A percentile compares a stretch with the other conserved stretches of the same genome.
Evolutionary conservation across 2,329 filamentous ascomycete species (phyloP).

Genomic region (Hypoxylon rubiginosum): DNA sequence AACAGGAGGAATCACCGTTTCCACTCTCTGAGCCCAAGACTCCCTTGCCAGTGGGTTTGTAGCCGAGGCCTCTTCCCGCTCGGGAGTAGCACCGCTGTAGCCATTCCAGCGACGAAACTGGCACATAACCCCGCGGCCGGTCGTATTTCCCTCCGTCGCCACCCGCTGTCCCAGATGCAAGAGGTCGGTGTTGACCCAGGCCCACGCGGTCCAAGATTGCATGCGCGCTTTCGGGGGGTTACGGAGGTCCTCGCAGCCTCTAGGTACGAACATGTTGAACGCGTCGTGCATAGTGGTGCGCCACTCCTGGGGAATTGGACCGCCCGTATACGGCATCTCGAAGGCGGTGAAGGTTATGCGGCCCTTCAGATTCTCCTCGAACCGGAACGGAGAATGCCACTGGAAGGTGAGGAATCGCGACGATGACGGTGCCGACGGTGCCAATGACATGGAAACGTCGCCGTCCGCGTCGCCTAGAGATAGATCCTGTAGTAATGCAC

Average conservation of each 20-base stretch:
- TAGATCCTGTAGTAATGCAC: slow-evolving; percentile 1
- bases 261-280: slow-evolving; percentile 3
- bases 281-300: not conserved
- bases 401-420: slow-evolving; percentile 13
- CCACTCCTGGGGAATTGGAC: slow-evolving; percentile 1
- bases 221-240: not conserved
- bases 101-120: slow-evolving; percentile 12
- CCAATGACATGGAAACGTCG: not conserved
- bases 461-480: not conserved
- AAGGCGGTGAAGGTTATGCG: slow-evolving; percentile 15
- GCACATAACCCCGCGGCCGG: slow-evolving; percentile 1
- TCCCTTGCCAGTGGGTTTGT: slow-evolving; percentile 8
- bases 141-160: not conserved
- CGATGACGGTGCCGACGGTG: not conserved
- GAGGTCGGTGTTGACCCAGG: slow-evolving; percentile 2
- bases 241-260: slow-evolving; percentile 13
- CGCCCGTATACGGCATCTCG: not conserved
- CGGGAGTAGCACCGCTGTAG: slow-evolving; percentile 1
- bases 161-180: not conserved
- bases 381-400: slow-evolving; percentile 7
- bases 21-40: slow-evolving; percentile 12
- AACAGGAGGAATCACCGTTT: slow-evolving; percentile 18
- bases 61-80: slow-evolving; percentile 6
- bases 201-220: slow-evolving; percentile 6
- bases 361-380: slow-evolving; percentile 12